Evolutionary conservation across 2,329 filamentous ascomycete species (phyloP), one percentile per base, ranked within the genome.

Genomic region (Cladophialophora bantiana): DNA sequence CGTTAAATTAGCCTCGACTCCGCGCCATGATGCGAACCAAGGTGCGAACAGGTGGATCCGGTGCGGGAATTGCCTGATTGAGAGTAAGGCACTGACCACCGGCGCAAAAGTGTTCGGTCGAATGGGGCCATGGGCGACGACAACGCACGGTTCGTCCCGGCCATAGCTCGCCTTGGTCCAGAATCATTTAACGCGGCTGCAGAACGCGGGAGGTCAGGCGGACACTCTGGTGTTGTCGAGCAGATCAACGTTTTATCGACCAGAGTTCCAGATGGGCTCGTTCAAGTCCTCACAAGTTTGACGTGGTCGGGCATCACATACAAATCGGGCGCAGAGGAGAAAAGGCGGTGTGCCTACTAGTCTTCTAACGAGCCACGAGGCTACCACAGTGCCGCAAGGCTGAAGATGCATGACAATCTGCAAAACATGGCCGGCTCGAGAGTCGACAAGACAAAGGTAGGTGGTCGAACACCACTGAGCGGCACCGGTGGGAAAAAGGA

Each of bases 331-430:
- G 59, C 59, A 40, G 34, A 7, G 34, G 18, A 10, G 32, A 61
- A 61, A 53, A 61, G 48, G 59, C 59, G 59, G 59, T 61, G 59
- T 52, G 15, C 40, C 10, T 6, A 36, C n/a, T 55, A 18, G 34
- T 6, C 15, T 7, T n/a, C 52, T 10, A 53, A 34, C 13, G 12
- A n/a, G 45, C 5, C 18, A 50, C 18, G 45, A 50, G 45, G 18
- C 45, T 50, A 9, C 6, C 18, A 50, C 18, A 20, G 50, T 10
- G 40, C 13, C n/a, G 40, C 57, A 13, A 59, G 57, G 40, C 40
- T 59, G 57, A 50, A 18, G 57, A 48, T 15, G 12, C 31, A 34
- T 7, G 36, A 35, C 38, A 18, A 3, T 9, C 45, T 50, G 45
- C 18, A 50, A 6, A 36, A n/a, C 26, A 26, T 2, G 26, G 26